Percentiles rank a stretch among this genome's conserved stretches.
Conservation (phyloP, 106 monocot genomes). For the Dendrobium officinale region DNA sequence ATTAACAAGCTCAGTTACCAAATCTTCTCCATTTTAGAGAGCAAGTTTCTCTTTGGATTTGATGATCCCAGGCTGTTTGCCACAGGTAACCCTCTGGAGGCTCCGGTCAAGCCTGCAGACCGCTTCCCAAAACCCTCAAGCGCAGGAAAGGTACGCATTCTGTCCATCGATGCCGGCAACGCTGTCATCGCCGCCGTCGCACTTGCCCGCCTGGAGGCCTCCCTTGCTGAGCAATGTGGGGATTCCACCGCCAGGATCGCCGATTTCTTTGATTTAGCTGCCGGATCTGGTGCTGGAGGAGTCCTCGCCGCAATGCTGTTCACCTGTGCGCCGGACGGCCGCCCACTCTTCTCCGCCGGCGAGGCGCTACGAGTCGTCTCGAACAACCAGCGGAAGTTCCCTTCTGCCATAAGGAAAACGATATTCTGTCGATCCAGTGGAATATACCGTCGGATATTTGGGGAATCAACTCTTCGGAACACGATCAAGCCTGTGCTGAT, state of each 20-base stretch:
- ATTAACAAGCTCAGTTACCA: conserved; percentile 61
- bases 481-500: conserved; percentile 67
- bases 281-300: conserved; percentile 81
- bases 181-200: conserved; percentile 51
- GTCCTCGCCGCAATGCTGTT: conserved; percentile 75
- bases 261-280: conserved; percentile 87
- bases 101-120: conserved; percentile 5
- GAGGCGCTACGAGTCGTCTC: conserved; percentile 51
- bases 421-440: conserved; percentile 5
- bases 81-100: conserved; percentile 7
- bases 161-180: conserved; percentile 60
- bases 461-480: conserved; percentile 58
- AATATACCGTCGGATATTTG: conserved; percentile 33
- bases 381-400: conserved; percentile 17
- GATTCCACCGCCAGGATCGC: conserved; percentile 40
- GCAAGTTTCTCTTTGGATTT: conserved; percentile 49
- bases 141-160: conserved; percentile 58
- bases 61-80: neutral
- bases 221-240: conserved; percentile 38
- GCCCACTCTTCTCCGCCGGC: conserved; percentile 38
- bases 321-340: conserved; percentile 30
- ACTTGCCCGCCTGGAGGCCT: conserved; percentile 49
- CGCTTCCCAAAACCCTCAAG: neutral
- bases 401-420: conserved; percentile 5
- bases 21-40: conserved; percentile 67